Percentiles rank a stretch among this genome's conserved stretches.
phyloP scores from a whole-genome alignment of 129 eudicot species.

The Flaveria ramosissima region DNA sequence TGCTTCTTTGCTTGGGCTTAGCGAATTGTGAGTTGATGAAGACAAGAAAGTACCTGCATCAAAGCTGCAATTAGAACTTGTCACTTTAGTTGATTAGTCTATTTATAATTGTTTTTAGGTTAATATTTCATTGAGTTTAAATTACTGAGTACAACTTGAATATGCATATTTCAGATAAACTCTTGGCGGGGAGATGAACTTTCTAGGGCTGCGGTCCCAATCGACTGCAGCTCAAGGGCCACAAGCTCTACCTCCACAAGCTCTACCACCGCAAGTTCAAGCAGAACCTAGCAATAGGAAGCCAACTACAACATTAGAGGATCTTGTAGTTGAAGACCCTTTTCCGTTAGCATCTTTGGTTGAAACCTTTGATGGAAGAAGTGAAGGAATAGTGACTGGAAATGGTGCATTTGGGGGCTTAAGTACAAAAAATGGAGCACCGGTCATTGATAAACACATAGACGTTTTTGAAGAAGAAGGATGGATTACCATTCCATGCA shows the following conservation, averaged over 20 bases:
- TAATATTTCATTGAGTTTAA: conserved; percentile 4
- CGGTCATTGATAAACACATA: conserved; percentile 53
- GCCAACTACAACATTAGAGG: conserved; percentile 60
- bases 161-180: conserved; percentile 32
- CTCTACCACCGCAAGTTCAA: conserved; percentile 39
- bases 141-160: conserved; percentile 16
- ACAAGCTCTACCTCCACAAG: conserved; percentile 28
- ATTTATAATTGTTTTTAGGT: conserved; percentile 10
- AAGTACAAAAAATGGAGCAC: conserved; percentile 32
- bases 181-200: conserved; percentile 65
- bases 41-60: conserved; percentile 7
- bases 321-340: conserved; percentile 65
- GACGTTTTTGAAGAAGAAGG: conserved; percentile 83
- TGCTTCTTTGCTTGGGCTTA: neutral
- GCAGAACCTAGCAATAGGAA: conserved; percentile 32
- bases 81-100: conserved; percentile 1
- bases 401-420: conserved; percentile 37
- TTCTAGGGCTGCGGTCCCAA: conserved; percentile 75
- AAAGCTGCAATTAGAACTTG: neutral
- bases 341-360: conserved; percentile 36
- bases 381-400: conserved; percentile 40
- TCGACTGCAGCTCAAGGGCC: conserved; percentile 57
- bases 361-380: conserved; percentile 33
- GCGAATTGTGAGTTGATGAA: neutral
- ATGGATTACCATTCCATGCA: conserved; percentile 74